Conservation (phyloP, 352 stramenopile species). For the Globisporangium viniferum region DNA sequence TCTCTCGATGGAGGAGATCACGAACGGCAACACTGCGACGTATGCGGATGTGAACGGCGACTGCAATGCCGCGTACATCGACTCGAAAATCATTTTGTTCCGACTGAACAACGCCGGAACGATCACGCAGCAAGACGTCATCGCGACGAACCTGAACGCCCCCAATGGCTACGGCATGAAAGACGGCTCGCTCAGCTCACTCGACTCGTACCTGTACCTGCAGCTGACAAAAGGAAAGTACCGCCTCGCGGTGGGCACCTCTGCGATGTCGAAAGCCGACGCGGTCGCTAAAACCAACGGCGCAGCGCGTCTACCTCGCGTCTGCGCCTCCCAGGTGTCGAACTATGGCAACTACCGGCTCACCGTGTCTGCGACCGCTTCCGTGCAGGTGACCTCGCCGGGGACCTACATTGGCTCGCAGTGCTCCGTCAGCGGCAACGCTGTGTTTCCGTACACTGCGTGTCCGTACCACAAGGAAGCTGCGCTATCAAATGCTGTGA, state of each 20-base stretch:
- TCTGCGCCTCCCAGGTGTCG: slow-evolving; percentile 46
- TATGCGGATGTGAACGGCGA: slow-evolving; percentile 66
- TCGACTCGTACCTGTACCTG: slow-evolving; percentile 54
- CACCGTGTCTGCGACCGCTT: slow-evolving; percentile 38
- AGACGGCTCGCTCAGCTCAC: slow-evolving; percentile 51
- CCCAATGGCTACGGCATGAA: slow-evolving; percentile 33
- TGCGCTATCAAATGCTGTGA: slow-evolving; percentile 24
- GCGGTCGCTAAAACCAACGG: slow-evolving; percentile 42
- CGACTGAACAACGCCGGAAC: slow-evolving; percentile 19
- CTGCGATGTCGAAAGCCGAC: slow-evolving; percentile 41
- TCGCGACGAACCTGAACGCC: slow-evolving; percentile 49
- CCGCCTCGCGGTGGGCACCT: slow-evolving; percentile 52
- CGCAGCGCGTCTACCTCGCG: slow-evolving; percentile 29
- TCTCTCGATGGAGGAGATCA: slow-evolving; percentile 49
- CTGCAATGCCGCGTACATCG: slow-evolving; percentile 67
- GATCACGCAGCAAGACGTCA: slow-evolving; percentile 19
- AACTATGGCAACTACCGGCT: slow-evolving; percentile 72
- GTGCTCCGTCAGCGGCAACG: slow-evolving; percentile 26
- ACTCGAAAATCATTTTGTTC: slow-evolving; percentile 64
- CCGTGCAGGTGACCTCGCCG: slow-evolving; percentile 28
- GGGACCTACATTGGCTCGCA: slow-evolving; percentile 67
- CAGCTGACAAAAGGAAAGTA: slow-evolving; percentile 42
- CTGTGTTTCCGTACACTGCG: slow-evolving; percentile 30
- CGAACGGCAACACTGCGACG: slow-evolving; percentile 6
- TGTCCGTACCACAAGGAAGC: slow-evolving; percentile 63